Evolutionary conservation across 2,329 filamentous ascomycete genomes (phyloP).

Genomic region (Cladophialophora chaetospira): DNA sequence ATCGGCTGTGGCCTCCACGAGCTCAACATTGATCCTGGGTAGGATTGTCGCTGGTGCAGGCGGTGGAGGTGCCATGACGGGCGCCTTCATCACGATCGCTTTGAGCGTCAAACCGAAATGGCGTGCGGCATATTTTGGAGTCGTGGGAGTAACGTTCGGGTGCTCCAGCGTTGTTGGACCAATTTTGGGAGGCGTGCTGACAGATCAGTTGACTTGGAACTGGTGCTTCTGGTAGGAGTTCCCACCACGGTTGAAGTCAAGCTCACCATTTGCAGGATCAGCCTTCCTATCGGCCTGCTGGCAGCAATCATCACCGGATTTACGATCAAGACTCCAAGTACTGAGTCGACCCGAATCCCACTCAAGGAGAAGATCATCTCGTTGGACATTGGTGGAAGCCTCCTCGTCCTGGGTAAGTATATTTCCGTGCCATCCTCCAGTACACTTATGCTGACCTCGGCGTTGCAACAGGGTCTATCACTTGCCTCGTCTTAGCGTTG

Average conservation of each 20-base stretch:
- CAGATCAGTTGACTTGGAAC: slow-evolving; percentile 37
- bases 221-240: slow-evolving; percentile 31
- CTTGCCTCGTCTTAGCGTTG: slow-evolving; percentile 48
- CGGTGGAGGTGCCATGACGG: slow-evolving; percentile 42
- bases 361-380: slow-evolving; percentile 42
- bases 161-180: slow-evolving; percentile 44
- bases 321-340: slow-evolving; percentile 29
- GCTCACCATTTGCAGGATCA: slow-evolving; percentile 34
- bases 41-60: slow-evolving; percentile 47
- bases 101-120: slow-evolving; percentile 33
- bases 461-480: slow-evolving; percentile 37
- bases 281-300: slow-evolving; percentile 44
- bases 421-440: too few species aligned
- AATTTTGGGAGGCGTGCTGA: slow-evolving; percentile 47
- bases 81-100: slow-evolving; percentile 37
- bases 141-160: slow-evolving; percentile 34
- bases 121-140: slow-evolving; percentile 31
- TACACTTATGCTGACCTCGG: background rate
- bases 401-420: slow-evolving; percentile 34
- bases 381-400: slow-evolving; percentile 47
- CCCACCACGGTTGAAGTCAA: background rate
- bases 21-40: slow-evolving; percentile 43
- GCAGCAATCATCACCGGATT: slow-evolving; percentile 41
- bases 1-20: slow-evolving; percentile 43
- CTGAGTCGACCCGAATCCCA: slow-evolving; percentile 18